Evolutionary conservation across 163 green algal genomes (phyloP).

Genomic region (Scenedesmus sp.): DNA sequence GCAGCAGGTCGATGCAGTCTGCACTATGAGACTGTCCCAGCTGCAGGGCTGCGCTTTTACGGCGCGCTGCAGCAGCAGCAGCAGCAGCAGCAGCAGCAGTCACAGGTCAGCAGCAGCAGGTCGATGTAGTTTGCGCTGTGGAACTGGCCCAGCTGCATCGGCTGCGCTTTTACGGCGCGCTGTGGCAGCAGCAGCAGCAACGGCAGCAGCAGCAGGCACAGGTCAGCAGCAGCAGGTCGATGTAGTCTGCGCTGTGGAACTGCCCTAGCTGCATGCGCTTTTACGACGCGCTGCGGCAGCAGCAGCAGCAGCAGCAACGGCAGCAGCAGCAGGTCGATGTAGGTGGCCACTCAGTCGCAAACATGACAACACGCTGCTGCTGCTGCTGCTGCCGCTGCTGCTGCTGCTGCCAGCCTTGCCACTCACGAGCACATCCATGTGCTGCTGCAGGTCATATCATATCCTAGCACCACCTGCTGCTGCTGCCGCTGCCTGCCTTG

Average conservation of each 20-base stretch:
- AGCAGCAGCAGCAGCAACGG: too few species aligned
- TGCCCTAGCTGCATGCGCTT: too few species aligned
- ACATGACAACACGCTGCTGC: slow-evolving; percentile 92
- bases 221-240: too few species aligned
- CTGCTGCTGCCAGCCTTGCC: neutral
- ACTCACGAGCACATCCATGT: slow-evolving; percentile 89
- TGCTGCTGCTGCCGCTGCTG: slow-evolving; percentile 88
- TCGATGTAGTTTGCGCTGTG: slow-evolving; percentile 88
- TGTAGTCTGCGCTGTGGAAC: too few species aligned
- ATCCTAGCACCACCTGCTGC: slow-evolving; percentile 94
- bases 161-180: slow-evolving; percentile 71
- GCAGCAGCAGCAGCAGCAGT: neutral
- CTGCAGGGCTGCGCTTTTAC: slow-evolving; percentile 38
- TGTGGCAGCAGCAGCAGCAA: slow-evolving; percentile 42
- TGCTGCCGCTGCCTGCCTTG: too few species aligned
- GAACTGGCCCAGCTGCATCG: slow-evolving; percentile 83
- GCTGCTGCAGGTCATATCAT: slow-evolving; percentile 87
- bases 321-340: slow-evolving; percentile 82
- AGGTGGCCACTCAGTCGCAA: slow-evolving; percentile 70
- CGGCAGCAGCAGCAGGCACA: neutral
- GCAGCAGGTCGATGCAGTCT: too few species aligned
- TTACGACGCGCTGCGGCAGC: too few species aligned
- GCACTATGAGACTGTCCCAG: too few species aligned
- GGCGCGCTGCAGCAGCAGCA: too few species aligned
- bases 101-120: slow-evolving; percentile 66